Conservation (phyloP, 345 rosid genomes). For the Aegle marmelos region DNA sequence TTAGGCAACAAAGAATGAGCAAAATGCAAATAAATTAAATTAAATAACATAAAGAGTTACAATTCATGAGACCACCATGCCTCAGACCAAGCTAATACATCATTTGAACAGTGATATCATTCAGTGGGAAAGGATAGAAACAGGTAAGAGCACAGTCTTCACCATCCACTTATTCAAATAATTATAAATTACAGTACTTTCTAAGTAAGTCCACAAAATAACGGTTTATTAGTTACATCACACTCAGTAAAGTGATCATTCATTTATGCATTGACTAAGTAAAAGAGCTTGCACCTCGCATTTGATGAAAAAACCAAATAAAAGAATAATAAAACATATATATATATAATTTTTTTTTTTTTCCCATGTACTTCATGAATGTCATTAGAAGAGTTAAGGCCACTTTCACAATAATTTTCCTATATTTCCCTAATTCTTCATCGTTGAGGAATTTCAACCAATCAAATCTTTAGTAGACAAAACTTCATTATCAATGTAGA, state of each 20-base stretch:
- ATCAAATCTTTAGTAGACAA: slow-evolving; percentile 1
- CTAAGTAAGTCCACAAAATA: neutral
- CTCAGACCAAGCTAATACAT: neutral
- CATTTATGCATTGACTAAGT: neutral
- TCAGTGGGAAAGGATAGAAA: neutral
- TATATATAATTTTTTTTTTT: too few relatives aligned
- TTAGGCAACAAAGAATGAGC: neutral
- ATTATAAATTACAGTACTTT: neutral
- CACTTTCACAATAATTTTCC: neutral
- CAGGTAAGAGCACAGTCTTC: neutral
- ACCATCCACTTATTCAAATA: neutral
- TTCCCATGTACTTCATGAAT: neutral
- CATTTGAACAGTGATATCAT: neutral
- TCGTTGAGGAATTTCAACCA: neutral
- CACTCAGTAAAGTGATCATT: neutral
- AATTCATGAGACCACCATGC: neutral
- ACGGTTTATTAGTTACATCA: neutral
- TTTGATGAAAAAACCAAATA: neutral
- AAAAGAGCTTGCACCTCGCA: neutral
- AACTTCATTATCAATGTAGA: neutral
- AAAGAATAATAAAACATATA: neutral
- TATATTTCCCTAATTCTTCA: neutral
- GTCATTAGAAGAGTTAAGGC: neutral
- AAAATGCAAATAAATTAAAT: neutral
- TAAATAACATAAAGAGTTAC: neutral